Base-by-base conservation (phyloP, 139 green algal genomes). In the Nannochloris sp. region DNA sequence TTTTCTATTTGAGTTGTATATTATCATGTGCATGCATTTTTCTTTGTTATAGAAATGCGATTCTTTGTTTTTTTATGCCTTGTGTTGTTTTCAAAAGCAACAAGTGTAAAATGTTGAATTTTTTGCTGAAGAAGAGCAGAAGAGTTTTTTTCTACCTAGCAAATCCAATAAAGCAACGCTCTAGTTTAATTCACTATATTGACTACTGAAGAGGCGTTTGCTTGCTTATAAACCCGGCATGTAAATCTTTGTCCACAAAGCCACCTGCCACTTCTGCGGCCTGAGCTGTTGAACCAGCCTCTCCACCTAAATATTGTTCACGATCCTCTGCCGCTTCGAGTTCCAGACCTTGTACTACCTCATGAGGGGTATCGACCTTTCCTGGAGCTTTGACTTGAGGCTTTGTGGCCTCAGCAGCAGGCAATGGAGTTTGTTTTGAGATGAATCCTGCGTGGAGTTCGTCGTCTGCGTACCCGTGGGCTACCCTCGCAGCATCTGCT, bases 381-480 rank as follows among this genome's bases (percentile, higher is more conserved):
- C 19, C 42, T n/a, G n/a, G n/a, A 51, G 19, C 19, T 19, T 19
- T 19, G 42, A 19, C 42, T 51, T 51, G 42, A 51, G 42, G 42
- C 19, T 19, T 19, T 51, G 19, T 19, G 19, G 42, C 19, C 19
- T 19, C 19, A 19, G 42, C 42, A 59, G 48, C 48, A 36, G 9
- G 9, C 27, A 59, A 36, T 59, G 12, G 48, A 59, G 48, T 59
- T 59, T 12, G 48, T 19, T 9, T 9, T 34, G 9, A 12, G 12
- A 12, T 59, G 48, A 59, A 59, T 19, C 56, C 56, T 56, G 56
- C 56, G 32, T 64, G 56, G 12, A 64, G 23, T 31, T 64, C 56
- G n/a, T 56, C 31, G 24, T 64, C 56, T 3, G 56, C 56, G 23
- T 64, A 51, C 54, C 56, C 56, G 29, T 24, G 23, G 12, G 56